Evolutionary conservation across 257 asterid genomes (phyloP).

Genomic region (Leptodermis oblonga): DNA sequence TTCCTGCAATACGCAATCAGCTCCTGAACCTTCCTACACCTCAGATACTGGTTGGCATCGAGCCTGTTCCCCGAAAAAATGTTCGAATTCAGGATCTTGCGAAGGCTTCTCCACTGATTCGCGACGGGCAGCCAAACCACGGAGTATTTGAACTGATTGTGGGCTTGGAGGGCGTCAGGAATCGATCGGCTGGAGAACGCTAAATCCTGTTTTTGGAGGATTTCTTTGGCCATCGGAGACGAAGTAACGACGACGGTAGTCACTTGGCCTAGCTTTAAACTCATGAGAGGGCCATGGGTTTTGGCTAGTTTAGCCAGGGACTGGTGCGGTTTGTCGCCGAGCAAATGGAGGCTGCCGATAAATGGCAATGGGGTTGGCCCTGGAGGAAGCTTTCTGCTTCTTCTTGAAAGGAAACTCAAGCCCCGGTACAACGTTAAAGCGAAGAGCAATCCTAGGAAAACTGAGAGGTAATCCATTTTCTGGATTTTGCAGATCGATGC

Average conservation of each 20-base stretch:
- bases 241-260: conserved; percentile 62
- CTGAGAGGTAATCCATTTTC: conserved; percentile 23
- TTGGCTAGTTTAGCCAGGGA: conserved; percentile 54
- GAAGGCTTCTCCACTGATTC: conserved; percentile 55
- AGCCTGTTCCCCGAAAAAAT: conserved; percentile 59
- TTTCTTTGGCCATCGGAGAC: conserved; percentile 51
- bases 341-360: conserved; percentile 66
- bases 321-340: conserved; percentile 64
- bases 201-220: conserved; percentile 62
- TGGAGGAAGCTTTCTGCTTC: conserved; percentile 15
- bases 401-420: conserved; percentile 8
- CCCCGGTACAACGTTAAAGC: conserved; percentile 13
- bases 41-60: conserved; percentile 52
- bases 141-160: conserved; percentile 52
- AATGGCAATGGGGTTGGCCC: conserved; percentile 63
- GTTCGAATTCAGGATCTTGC: conserved; percentile 50
- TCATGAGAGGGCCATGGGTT: conserved; percentile 62
- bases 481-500: neutral
- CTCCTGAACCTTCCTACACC: conserved; percentile 44
- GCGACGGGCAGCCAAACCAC: conserved; percentile 68
- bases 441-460: conserved; percentile 42
- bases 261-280: conserved; percentile 49
- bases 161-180: conserved; percentile 59
- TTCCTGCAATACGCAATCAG: conserved; percentile 28
- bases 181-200: conserved; percentile 45